Percentiles rank a stretch among this genome's conserved stretches.
These are phyloP conservation scores for Cicer judaicum DNA, from an alignment of 306 rosid species.

Conservation along the genomic window DNA sequence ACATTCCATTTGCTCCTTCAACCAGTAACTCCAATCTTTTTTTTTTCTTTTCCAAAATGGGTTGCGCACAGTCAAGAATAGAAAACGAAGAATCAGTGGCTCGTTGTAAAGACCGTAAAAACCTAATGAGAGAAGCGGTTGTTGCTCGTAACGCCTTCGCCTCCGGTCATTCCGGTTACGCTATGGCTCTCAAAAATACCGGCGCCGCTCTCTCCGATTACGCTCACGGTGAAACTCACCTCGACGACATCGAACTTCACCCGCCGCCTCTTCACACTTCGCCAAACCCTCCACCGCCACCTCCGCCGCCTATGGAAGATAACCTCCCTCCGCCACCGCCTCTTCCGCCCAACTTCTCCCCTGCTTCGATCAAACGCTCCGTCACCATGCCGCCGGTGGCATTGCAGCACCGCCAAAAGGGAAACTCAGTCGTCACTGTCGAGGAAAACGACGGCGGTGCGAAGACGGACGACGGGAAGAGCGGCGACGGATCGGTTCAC, in stretches of 20 bases:
- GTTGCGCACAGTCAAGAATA: conserved; percentile 84
- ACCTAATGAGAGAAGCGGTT: conserved; percentile 74
- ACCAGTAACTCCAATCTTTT: not conserved
- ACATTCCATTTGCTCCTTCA: not conserved
- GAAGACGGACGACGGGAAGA: conserved; percentile 33
- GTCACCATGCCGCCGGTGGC: conserved; percentile 71
- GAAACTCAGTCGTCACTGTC: conserved; percentile 48
- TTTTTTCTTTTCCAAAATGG: conserved; percentile 51
- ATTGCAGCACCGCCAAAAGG: conserved; percentile 33
- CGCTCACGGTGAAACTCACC: conserved; percentile 73
- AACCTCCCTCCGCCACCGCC: conserved; percentile 75
- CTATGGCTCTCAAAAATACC: conserved; percentile 71
- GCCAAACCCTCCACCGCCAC: conserved; percentile 65
- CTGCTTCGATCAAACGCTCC: conserved; percentile 66
- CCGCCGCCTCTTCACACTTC: conserved; percentile 56
- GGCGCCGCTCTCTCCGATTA: conserved; percentile 89
- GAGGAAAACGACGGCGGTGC: conserved; percentile 56
- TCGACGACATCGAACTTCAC: conserved; percentile 42
- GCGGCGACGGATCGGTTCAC: conserved; percentile 27
- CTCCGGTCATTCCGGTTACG: conserved; percentile 79
- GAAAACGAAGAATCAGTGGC: conserved; percentile 86
- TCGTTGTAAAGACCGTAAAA: conserved; percentile 76
- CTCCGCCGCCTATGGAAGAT: conserved; percentile 57
- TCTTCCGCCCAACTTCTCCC: conserved; percentile 70
- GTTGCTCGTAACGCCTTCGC: conserved; percentile 83